Base-by-base conservation (phyloP, 768 basidiomycete genomes). In the Mycena amicta region DNA sequence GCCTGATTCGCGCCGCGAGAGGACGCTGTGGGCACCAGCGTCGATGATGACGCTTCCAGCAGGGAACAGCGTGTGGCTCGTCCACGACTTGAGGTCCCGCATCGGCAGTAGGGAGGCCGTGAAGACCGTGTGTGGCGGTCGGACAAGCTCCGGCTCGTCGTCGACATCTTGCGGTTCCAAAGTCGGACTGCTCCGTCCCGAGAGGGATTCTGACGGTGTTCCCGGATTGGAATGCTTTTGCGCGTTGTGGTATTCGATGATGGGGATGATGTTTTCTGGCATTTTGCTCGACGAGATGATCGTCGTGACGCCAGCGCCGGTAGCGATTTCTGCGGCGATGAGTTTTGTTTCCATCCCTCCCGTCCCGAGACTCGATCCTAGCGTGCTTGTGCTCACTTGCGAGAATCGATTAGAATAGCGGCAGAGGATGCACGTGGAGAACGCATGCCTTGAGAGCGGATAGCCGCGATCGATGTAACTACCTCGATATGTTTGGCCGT, bases 271-370 rank as follows among this genome's bases (percentile, higher is more conserved):
- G 66, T 82, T 84, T 46, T 83, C 77, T 0, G 93, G 92, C 25
- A 82, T 77, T 65, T 87, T 90, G 73, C 93, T 95, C 22, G 92
- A 90, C 47, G 89, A 87, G 67, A 99, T 92, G 43, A 98, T 80
- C 0, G 96, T 97, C 4, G 92, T 87, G 29, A 96, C 94, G 5
- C 97, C 97, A 0, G 95, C 96, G 0, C 88, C 95, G 0, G 92
- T 96, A 4, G 96, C 95, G 28, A 99, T 93, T 68, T 99, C 97
- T 0, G 97, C 96, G 1, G 97, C 97, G 63, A 98, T 97, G 65
- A 98, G 84, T 69, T 98, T 99, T 2, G 97, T 99, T 73, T 97
- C 95, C 97, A 98, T 98, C 3, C 97, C 97, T 0, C 97, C 97
- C 1, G 97, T 98, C 0, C 97, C 97, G 12, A 99, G 82, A 63